Evolutionary conservation across 129 eudicot species (phyloP).

Genomic region (Kitagawia praeruptora): DNA sequence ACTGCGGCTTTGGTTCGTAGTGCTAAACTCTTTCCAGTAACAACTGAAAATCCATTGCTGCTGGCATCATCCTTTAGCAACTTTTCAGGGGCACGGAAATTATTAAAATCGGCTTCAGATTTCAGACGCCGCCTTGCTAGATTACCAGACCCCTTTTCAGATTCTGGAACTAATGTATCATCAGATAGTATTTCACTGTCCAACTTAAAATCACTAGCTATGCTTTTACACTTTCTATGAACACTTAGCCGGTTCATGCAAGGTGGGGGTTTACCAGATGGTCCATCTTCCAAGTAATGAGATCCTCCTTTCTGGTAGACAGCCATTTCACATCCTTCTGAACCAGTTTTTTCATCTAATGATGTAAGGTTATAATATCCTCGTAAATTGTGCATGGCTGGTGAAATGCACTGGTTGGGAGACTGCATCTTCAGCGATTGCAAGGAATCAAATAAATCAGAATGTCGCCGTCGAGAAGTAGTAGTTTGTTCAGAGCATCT

Average conservation of each 20-base stretch:
- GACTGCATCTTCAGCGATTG: constrained; percentile 52
- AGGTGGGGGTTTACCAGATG: constrained; percentile 21
- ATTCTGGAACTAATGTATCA: constrained; percentile 16
- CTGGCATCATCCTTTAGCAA: constrained; percentile 57
- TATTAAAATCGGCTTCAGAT: constrained; percentile 46
- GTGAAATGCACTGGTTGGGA: constrained; percentile 38
- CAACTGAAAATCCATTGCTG: constrained; percentile 54
- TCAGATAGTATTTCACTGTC: constrained; percentile 15
- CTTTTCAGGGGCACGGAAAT: constrained; percentile 40
- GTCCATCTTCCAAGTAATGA: constrained; percentile 25
- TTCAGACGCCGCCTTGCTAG: constrained; percentile 47
- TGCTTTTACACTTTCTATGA: constrained; percentile 57
- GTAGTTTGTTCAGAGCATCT: constrained; percentile 40
- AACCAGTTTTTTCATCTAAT: constrained; percentile 17
- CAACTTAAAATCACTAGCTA: constrained; percentile 34
- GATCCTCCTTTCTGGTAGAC: constrained; percentile 28
- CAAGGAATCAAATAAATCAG: constrained; percentile 58
- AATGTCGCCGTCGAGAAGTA: constrained; percentile 29
- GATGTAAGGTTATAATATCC: constrained; percentile 52
- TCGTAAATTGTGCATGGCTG: constrained; percentile 52
- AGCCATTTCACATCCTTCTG: constrained; percentile 47
- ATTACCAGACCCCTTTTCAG: constrained; percentile 42
- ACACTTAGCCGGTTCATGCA: constrained; percentile 31
- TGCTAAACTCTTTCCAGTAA: constrained; percentile 55
- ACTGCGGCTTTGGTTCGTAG: constrained; percentile 38